Base-by-base conservation (phyloP, 768 basidiomycete genomes). In the Megacollybia marginata region DNA sequence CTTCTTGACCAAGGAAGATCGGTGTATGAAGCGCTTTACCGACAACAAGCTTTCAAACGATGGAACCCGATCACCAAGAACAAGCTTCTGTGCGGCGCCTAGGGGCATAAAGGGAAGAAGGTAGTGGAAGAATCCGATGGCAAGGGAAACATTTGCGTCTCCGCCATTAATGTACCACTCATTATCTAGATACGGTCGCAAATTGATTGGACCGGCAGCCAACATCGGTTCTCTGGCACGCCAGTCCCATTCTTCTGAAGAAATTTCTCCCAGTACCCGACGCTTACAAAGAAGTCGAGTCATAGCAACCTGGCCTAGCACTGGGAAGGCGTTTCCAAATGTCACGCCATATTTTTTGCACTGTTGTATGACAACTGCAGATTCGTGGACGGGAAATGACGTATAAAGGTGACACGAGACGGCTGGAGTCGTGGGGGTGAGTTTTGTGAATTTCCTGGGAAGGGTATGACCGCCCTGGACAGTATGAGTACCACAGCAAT, bases 401-500 rank as follows among this genome's bases (percentile, higher is more conserved):
- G 47, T 50, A 4, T 48, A 36, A 10, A 60, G 42, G 12, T 28
- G n/a, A 31, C 60, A 58, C 18, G 74, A 69, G 20, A 56, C 55
- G 5, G 78, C 69, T 7, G 73, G 69, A 0, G 62, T 65, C 42
- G 38, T 15, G 13, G 38, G 53, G 0, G 75, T 75, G 5, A 58
- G 48, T 28, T 54, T 56, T 1, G 71, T 69, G 33, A 68, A 47
- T 13, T 61, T 71, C 43, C 74, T 66, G 2, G 80, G 79, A 9
- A 82, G 64, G 0, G 76, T 75, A 44, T 82, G 80, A 2, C 80
- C 80, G 3, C 80, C 81, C 80, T 82, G 18, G 56, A 40, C 38
- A 18, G 18, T 18, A 40, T 15, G 8, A 15, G 15, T 8, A 18
- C 3, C 38, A 4, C 5, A 18, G 13, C 38, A 40, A 18, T 40